Base-by-base conservation (phyloP, 2,329 filamentous ascomycete species). In the Venturia nashicola region DNA sequence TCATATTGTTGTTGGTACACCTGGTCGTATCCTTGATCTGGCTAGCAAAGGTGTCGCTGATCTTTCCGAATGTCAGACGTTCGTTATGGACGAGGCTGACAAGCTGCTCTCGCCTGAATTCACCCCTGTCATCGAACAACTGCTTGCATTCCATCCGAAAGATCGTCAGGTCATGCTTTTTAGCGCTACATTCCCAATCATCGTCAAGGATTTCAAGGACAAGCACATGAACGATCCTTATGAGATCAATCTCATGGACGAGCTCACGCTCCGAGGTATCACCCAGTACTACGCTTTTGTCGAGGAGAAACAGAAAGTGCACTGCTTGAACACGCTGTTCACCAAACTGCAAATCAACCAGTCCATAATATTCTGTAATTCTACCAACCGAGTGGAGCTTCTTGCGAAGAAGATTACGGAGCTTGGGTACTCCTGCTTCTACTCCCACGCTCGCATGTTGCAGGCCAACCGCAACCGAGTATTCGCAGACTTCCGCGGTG, bases 331-430 rank as follows among this genome's bases (percentile, higher is more conserved):
- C 80, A 99, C 94, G 0, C 87, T 99, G 67, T 99, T 99, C 81
- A 97, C 92, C 70, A 96, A 97, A 78, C 86, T 99, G 18, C 93
- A 99, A 77, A 99, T 99, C 79, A 99, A 99, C 79, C 94, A 99
- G 80, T 99, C 95, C 67, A 99, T 99, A 79, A 99, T 99, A 75
- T 99, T 99, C 80, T 99, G 94, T 80, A 99, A 99, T 78, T 99
- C 94, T 48, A 99, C 94, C 63, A 97, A 97, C 76, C 90, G 94
- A 68, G 94, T 99, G 66, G 94, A 99, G 77, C 83, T 99, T 62
- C 84, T 99, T 34, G 94, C 94, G 61, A 99, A 99, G 83, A 99
- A 99, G 78, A 99, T 99, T 72, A 99, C 95, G 59, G 95, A 99
- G 76, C 85, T 99, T 68, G 94, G 94, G 68, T 99, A 99, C 78